Percentiles rank a stretch among this genome's conserved stretches.
Evolutionary conservation across 345 rosid genomes (phyloP).

Genomic region (Alliaria petiolata): DNA sequence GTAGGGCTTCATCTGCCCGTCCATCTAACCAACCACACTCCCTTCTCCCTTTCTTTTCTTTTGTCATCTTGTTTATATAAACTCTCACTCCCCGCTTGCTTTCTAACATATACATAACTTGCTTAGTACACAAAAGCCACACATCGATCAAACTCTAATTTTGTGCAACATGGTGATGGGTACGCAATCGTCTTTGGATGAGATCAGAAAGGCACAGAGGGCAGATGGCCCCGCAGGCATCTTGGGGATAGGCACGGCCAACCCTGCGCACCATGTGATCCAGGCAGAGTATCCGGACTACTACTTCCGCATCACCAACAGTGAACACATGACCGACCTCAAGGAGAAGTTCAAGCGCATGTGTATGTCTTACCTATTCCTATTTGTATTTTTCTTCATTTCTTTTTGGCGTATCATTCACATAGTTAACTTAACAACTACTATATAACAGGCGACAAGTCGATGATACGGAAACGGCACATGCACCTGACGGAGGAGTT

Average conservation of each 20-base stretch:
- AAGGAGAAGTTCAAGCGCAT: constrained; percentile 70
- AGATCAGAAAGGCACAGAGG: constrained; percentile 55
- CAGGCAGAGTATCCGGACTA: constrained; percentile 64
- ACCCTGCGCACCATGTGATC: constrained; percentile 45
- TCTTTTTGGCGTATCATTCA: not conserved
- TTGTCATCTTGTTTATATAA: constrained; percentile 19
- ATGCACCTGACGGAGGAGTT: constrained; percentile 68
- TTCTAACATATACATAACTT: not conserved
- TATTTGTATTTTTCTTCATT: not conserved
- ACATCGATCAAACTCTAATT: not conserved
- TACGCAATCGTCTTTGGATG: constrained; percentile 34
- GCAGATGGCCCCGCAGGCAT: constrained; percentile 59
- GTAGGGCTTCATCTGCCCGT: constrained; percentile 47
- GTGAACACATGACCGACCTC: constrained; percentile 71
- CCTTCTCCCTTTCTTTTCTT: not conserved
- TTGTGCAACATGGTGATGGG: constrained; percentile 14
- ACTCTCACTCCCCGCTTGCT: not conserved
- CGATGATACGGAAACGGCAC: constrained; percentile 60
- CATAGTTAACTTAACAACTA: not conserved
- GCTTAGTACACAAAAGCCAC: not conserved
- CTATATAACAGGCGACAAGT: constrained; percentile 54
- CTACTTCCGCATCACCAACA: constrained; percentile 66
- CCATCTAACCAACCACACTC: constrained; percentile 44
- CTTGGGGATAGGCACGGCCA: constrained; percentile 66
- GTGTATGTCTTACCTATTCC: constrained; percentile 41